phyloP scores from a whole-genome alignment of 176 grass and related monocot genomes.

The Leersia perrieri region DNA sequence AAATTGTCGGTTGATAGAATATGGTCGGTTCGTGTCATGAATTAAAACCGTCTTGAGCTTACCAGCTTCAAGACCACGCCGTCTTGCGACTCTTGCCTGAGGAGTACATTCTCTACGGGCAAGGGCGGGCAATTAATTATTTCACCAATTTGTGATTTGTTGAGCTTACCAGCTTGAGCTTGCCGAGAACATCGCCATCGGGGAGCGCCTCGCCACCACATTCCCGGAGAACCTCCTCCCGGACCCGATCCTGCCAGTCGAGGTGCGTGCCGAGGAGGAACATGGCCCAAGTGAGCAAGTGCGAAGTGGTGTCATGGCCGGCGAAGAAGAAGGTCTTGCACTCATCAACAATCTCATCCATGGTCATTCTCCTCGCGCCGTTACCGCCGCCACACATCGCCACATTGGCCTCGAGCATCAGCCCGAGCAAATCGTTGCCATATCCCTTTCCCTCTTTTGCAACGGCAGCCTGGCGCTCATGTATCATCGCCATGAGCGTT shows the following conservation, averaged over 20 bases:
- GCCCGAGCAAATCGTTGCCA: constrained; percentile 56
- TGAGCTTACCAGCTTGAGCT: constrained; percentile 57
- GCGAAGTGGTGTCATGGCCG: constrained; percentile 53
- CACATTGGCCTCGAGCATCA: constrained; percentile 51
- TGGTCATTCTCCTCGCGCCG: neutral
- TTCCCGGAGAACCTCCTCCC: constrained; percentile 52
- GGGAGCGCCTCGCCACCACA: constrained; percentile 23
- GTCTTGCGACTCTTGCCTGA: no score
- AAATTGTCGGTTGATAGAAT: no score
- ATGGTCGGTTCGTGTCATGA: no score
- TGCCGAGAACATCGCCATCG: constrained; percentile 34
- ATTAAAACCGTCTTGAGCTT: no score
- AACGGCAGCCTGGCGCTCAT: constrained; percentile 10
- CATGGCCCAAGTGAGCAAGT: constrained; percentile 46
- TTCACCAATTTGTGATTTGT: no score
- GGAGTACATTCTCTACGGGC: no score
- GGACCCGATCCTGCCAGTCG: constrained; percentile 34
- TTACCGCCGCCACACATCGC: neutral
- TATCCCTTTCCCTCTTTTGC: no score
- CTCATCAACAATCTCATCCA: constrained; percentile 67
- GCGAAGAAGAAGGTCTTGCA: constrained; percentile 77
- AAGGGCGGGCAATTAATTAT: no score
- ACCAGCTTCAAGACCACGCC: no score
- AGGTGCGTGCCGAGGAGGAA: no score
- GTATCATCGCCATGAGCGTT: no score